These are phyloP conservation scores for Yamagishiella unicocca DNA, from an alignment of 139 green algal genomes.

Conservation along the genomic window DNA sequence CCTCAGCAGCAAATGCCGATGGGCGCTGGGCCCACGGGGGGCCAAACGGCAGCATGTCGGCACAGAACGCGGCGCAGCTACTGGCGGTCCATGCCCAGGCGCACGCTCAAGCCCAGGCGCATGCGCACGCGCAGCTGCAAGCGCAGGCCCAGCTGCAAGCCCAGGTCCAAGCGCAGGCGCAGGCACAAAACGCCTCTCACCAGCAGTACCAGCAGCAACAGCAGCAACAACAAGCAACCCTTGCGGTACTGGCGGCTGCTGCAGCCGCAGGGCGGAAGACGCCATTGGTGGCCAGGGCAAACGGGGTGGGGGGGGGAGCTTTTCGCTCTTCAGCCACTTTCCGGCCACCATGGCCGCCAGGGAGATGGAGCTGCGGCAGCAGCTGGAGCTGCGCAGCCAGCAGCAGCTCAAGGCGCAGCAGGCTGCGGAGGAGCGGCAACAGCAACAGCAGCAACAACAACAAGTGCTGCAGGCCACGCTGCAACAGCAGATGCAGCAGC, in stretches of 20 bases:
- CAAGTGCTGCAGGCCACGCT: conserved; percentile 14
- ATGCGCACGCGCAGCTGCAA: background rate
- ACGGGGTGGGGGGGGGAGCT: background rate
- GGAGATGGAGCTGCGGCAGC: conserved; percentile 24
- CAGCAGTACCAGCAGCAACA: conserved; percentile 29
- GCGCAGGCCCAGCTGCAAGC: background rate
- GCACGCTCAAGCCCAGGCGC: conserved; percentile 11
- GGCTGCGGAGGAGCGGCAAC: background rate
- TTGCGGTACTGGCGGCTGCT: conserved; percentile 29
- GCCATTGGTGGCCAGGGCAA: background rate
- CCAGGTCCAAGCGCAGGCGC: background rate
- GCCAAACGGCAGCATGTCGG: background rate
- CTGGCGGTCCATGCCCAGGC: conserved; percentile 22
- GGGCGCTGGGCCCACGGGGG: background rate
- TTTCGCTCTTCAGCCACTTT: conserved; percentile 42
- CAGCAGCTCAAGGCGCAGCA: conserved; percentile 36
- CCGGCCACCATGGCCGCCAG: background rate
- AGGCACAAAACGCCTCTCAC: background rate
- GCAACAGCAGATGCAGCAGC: conserved; percentile 18
- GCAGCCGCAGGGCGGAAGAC: conserved; percentile 15
- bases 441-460: conserved; percentile 25
- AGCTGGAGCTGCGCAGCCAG: conserved; percentile 32
- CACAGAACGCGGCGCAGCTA: conserved; percentile 42
- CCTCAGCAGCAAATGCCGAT: background rate
- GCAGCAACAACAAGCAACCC: conserved; percentile 28